A percentile compares a stretch with the other conserved stretches of the same genome.
phyloP scores from a whole-genome alignment of 139 green algal genomes.

The Tetradesmus obliquus region DNA sequence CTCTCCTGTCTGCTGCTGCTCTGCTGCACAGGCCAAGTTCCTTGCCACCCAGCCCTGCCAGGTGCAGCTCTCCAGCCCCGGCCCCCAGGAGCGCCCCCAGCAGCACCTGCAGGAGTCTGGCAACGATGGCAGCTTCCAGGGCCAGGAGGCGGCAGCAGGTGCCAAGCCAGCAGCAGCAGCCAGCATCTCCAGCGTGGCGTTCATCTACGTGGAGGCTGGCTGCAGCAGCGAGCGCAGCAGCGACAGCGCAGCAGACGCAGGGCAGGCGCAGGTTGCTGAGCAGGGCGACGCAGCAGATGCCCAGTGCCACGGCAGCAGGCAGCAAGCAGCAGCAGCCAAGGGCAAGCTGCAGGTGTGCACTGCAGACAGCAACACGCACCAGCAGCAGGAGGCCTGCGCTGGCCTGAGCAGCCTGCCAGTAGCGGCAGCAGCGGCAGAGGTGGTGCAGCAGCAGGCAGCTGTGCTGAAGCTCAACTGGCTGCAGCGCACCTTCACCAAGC shows the following conservation, averaged over 20 bases:
- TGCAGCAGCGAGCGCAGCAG: not conserved
- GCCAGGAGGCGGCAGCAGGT: not conserved
- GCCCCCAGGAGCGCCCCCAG: not conserved
- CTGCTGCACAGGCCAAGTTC: not conserved
- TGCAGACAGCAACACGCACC: not conserved
- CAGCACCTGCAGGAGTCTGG: too few species aligned
- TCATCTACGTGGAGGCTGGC: not conserved
- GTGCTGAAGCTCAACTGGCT: not conserved
- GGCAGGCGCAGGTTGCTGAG: not conserved
- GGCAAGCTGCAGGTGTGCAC: not conserved
- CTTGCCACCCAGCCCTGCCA: not conserved
- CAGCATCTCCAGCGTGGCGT: not conserved
- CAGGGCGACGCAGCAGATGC: not conserved
- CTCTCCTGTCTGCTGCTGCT: not conserved
- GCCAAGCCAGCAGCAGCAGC: not conserved
- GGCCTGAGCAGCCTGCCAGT: too few species aligned
- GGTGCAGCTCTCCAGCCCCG: too few species aligned
- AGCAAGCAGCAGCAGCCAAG: not conserved
- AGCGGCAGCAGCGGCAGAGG: not conserved
- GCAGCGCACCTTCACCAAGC: not conserved
- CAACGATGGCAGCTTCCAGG: too few species aligned
- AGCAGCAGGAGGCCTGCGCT: not conserved
- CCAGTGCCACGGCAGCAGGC: not conserved
- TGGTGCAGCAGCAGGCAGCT: not conserved
- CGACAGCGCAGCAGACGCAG: not conserved